These are phyloP conservation scores for Parasitella parasitica DNA, from an alignment of 371 early-diverging fungal genomes.

Conservation along the genomic window DNA sequence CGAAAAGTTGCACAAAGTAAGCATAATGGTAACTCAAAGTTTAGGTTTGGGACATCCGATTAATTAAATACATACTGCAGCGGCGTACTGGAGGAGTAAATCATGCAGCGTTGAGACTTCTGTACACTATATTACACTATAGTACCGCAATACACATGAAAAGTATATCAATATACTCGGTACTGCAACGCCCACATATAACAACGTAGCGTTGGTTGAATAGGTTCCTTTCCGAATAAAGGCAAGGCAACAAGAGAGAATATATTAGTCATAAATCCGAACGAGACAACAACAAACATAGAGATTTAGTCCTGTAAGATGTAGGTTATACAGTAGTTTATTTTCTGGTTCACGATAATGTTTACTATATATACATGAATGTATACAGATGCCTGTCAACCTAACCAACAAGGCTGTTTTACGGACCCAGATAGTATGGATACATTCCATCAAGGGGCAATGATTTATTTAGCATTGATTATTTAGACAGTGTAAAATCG, in stretches of 20 bases:
- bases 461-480: too few species aligned
- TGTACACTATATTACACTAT: too few species aligned
- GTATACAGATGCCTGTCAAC: too few species aligned
- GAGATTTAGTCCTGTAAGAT: not conserved
- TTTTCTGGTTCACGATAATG: too few species aligned
- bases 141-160: too few species aligned
- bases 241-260: not conserved
- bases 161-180: too few species aligned
- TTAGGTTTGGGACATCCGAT: not conserved
- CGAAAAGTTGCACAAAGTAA: not conserved
- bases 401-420: too few species aligned
- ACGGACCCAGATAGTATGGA: not conserved
- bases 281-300: not conserved
- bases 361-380: not conserved
- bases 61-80: too few species aligned
- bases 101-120: not conserved
- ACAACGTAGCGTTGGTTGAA: not conserved
- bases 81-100: not conserved
- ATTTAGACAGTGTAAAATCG: too few species aligned
- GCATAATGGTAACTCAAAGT: slow-evolving; percentile 1
- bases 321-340: too few species aligned
- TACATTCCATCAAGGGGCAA: not conserved
- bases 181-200: not conserved
- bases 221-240: not conserved
- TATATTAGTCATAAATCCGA: not conserved